phyloP scores from a whole-genome alignment of 2,329 filamentous ascomycete species.

The Colletotrichum cereale region DNA sequence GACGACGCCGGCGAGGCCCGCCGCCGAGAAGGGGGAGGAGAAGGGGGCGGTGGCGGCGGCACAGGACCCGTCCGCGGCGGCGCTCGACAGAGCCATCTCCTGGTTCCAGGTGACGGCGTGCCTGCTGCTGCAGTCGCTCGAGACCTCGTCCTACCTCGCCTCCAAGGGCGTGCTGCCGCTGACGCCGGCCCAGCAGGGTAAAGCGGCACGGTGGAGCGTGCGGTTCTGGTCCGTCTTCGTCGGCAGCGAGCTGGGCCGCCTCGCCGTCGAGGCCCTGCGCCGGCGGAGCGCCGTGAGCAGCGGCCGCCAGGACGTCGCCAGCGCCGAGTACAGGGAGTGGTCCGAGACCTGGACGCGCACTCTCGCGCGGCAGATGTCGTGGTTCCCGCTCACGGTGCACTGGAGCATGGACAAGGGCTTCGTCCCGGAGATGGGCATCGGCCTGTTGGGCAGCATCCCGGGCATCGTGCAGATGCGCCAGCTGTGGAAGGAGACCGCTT shows the following conservation, averaged over 20 bases:
- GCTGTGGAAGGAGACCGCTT: constrained; percentile 57
- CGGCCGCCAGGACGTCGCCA: constrained; percentile 48
- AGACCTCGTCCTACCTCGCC: constrained; percentile 85
- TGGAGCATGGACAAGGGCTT: constrained; percentile 79
- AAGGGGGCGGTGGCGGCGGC: constrained; percentile 46
- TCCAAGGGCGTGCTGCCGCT: constrained; percentile 77
- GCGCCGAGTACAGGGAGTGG: constrained; percentile 61
- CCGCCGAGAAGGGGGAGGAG: constrained; percentile 45
- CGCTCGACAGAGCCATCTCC: constrained; percentile 64
- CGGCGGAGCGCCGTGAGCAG: constrained; percentile 44
- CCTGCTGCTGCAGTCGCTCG: constrained; percentile 79
- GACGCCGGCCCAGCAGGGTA: constrained; percentile 66
- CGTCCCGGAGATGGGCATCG: constrained; percentile 56
- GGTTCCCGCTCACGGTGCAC: constrained; percentile 86
- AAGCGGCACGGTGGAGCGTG: constrained; percentile 78
- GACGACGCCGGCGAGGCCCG: constrained; percentile 46
- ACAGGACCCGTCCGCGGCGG: constrained; percentile 55
- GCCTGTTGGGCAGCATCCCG: constrained; percentile 59
- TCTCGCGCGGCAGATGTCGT: constrained; percentile 77
- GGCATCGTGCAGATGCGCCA: constrained; percentile 59
- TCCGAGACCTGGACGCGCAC: constrained; percentile 71
- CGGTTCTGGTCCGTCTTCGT: constrained; percentile 87
- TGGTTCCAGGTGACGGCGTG: constrained; percentile 78
- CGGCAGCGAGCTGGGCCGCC: constrained; percentile 77
- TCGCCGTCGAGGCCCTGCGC: constrained; percentile 63